These are phyloP conservation scores for Eucalyptus regnans DNA, from an alignment of 345 rosid genomes.

Conservation along the genomic window DNA sequence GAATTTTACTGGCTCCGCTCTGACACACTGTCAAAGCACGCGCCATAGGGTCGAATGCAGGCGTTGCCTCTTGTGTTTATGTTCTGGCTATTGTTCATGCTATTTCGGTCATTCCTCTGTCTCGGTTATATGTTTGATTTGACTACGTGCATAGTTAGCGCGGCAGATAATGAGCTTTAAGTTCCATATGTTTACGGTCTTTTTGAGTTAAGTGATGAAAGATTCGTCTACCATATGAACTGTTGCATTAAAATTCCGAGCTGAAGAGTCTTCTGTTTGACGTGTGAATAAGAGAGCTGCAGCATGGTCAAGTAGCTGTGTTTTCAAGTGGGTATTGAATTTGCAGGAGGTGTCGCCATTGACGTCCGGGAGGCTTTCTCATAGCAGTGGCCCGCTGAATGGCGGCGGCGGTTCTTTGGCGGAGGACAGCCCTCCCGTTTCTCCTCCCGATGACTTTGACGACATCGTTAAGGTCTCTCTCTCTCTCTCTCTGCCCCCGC, in stretches of 20 bases:
- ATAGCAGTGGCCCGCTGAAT: constrained; percentile 84
- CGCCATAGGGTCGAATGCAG: background rate
- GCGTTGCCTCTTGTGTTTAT: background rate
- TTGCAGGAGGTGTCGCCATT: constrained; percentile 86
- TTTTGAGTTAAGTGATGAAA: background rate
- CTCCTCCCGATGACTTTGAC: constrained; percentile 84
- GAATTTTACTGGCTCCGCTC: background rate
- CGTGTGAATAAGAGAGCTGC: background rate
- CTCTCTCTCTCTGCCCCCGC: background rate
- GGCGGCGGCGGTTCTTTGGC: constrained; percentile 37
- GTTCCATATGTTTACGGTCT: background rate
- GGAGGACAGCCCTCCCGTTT: constrained; percentile 72
- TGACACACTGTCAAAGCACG: background rate
- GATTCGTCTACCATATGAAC: background rate
- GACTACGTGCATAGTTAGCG: background rate
- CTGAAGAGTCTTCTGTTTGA: background rate
- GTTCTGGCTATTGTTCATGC: background rate
- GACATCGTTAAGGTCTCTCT: constrained; percentile 72
- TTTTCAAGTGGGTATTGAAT: background rate
- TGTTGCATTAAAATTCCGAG: background rate
- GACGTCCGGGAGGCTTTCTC: constrained; percentile 91
- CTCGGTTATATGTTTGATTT: background rate
- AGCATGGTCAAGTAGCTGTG: background rate
- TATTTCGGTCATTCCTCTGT: background rate
- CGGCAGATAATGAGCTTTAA: background rate